Evolutionary conservation across 345 rosid genomes (phyloP).

Genomic region (Brassica rapa): DNA sequence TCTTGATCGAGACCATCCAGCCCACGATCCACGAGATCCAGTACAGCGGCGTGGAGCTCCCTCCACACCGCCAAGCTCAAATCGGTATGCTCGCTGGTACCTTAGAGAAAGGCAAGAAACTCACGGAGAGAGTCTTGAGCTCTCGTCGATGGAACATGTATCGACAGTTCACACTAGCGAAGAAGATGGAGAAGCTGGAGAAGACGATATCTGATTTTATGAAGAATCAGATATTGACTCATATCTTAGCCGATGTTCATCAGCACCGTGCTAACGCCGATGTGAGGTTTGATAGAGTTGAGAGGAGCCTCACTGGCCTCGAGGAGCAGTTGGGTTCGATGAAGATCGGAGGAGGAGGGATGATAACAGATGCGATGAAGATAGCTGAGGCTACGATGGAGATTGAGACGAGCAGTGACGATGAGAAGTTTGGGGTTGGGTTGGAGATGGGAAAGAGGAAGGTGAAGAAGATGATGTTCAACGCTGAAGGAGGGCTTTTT

Average conservation of each 20-base stretch:
- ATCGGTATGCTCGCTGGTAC: conserved; percentile 53
- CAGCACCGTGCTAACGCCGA: conserved; percentile 44
- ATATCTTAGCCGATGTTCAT: conserved; percentile 72
- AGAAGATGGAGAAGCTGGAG: conserved; percentile 73
- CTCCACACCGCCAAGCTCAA: conserved; percentile 62
- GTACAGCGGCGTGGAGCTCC: conserved; percentile 77
- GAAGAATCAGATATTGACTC: conserved; percentile 43
- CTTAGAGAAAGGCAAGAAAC: conserved; percentile 51
- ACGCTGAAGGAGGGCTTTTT: conserved; percentile 41
- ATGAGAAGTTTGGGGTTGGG: conserved; percentile 48
- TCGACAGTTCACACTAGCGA: conserved; percentile 47
- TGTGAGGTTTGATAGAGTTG: conserved; percentile 59
- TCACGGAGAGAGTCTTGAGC: conserved; percentile 44
- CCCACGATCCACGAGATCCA: conserved; percentile 69
- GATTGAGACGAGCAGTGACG: conserved; percentile 34
- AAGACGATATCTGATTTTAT: conserved; percentile 50
- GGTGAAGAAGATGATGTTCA: conserved; percentile 75
- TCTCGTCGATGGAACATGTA: conserved; percentile 68
- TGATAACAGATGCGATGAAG: conserved; percentile 60
- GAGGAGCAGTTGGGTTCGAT: conserved; percentile 54
- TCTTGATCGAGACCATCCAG: conserved; percentile 36
- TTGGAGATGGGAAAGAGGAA: conserved; percentile 66
- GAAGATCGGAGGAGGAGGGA: conserved; percentile 69
- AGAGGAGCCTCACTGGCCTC: conserved; percentile 27
- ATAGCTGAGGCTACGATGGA: conserved; percentile 49